These are phyloP conservation scores for Buxus sempervirens DNA, from an alignment of 164 flowering plant species.

Conservation along the genomic window DNA sequence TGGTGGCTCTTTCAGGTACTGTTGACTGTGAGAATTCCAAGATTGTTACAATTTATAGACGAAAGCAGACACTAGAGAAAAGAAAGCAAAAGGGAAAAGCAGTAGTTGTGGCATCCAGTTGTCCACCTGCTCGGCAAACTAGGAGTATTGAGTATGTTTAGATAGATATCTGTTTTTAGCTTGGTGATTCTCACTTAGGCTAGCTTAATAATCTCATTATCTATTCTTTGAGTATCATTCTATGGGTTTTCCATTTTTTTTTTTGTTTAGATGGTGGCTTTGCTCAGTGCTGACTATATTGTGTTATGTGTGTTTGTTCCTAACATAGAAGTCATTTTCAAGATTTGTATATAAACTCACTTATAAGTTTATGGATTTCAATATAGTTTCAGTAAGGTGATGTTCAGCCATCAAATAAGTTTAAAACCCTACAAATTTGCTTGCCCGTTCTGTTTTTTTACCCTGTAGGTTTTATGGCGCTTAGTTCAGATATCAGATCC, in stretches of 20 bases:
- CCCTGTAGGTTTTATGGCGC: too few relatives aligned
- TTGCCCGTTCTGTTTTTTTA: too few relatives aligned
- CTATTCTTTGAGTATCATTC: too few relatives aligned
- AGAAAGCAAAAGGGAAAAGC: slow-evolving; percentile 32
- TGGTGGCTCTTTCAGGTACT: slow-evolving; percentile 1
- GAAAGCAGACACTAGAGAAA: slow-evolving; percentile 22
- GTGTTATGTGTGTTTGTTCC: background rate
- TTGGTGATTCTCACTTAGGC: background rate
- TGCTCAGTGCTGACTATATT: background rate
- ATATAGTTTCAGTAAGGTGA: too few relatives aligned
- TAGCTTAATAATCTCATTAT: too few relatives aligned
- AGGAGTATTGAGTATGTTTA: slow-evolving; percentile 14
- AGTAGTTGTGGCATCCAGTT: slow-evolving; percentile 7
- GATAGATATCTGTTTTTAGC: background rate
- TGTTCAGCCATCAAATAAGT: too few relatives aligned
- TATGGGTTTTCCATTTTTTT: too few relatives aligned
- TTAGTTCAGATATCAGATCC: background rate
- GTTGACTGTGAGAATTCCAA: slow-evolving; percentile 8
- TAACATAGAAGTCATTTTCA: background rate
- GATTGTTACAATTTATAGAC: slow-evolving; percentile 23
- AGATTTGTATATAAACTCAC: background rate
- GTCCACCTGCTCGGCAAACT: slow-evolving; percentile 19
- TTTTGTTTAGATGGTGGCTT: background rate
- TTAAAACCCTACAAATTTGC: too few relatives aligned
- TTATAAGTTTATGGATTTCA: background rate